Evolutionary conservation across 371 early-diverging fungal genomes (phyloP), one percentile per base, ranked within the genome.

Genomic region (Zancudomyces culisetae): DNA sequence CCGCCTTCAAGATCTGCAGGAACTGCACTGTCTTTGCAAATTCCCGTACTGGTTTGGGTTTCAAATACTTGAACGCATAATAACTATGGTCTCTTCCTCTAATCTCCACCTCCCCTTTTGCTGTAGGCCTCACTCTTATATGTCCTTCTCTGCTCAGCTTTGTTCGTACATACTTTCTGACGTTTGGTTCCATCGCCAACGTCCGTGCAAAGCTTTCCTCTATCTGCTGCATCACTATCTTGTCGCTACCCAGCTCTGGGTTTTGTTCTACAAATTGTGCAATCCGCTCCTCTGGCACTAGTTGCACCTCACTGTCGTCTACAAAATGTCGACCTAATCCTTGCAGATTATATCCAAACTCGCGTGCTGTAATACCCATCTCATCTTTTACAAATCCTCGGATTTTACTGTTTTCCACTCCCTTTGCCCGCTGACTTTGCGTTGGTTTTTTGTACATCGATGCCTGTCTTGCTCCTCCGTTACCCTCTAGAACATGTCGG

Each of bases 11-110:
- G 1, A 94, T 73, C 45, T 76, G 75, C 26, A 91, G 61, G 58
- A 88, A 87, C 60, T 81, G 79, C 27, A 52, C 55, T 1, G 75
- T 81, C 51, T 81, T 76, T 10, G 60, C 67, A 56, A 90, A 88
- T 18, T 66, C 76, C 2, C 61, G 58, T 8, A 86, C 64, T 1
- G 81, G 87, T 60, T 93, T 93, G 23, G 78, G 74, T 10, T 62
- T 61, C 53, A 95, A 59, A 49, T 78, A 93, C 69, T 94, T 92
- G 75, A 86, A 91, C 0, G 81, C 78, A 70, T 79, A 72, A 55
- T 74, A 83, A 1, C 85, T 80, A 55, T 94, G 91, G 18, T 76
- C 66, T 1, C 72, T 77, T 42, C 87, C 86, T 53, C 46, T 55
- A 42, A 97, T 89, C 43, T 72, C 78, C 23, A 54, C 62, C 20